Percentiles rank a stretch among this genome's conserved stretches.
These are phyloP conservation scores for Bacterosira constricta DNA, from an alignment of 108 stramenopile genomes.

Conservation along the genomic window DNA sequence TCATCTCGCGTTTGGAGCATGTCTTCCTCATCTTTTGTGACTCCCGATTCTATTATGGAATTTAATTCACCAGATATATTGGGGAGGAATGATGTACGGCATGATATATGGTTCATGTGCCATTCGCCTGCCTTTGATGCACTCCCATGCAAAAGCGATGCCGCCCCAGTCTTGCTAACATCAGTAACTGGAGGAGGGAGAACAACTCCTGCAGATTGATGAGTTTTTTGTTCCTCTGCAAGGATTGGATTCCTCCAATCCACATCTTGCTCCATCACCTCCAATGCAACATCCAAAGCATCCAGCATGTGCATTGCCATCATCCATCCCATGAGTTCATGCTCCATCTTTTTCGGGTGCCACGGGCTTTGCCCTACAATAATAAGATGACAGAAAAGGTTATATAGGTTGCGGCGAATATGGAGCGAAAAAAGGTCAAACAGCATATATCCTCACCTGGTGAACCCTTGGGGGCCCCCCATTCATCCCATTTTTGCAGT, in stretches of 20 bases:
- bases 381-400: no score
- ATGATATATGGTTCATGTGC: conserved; percentile 65
- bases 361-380: conserved; percentile 76
- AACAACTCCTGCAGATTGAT: neutral
- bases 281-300: conserved; percentile 64
- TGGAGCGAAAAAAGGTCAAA: no score
- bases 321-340: conserved; percentile 82
- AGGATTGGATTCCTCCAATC: conserved; percentile 31
- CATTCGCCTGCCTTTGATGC: conserved; percentile 25
- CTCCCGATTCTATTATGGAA: conserved; percentile 69
- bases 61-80: conserved; percentile 53
- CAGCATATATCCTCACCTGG: no score
- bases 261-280: conserved; percentile 37
- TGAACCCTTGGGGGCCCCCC: conserved; percentile 74
- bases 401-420: no score
- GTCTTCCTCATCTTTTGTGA: conserved; percentile 56
- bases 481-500: conserved; percentile 81
- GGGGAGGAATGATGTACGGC: conserved; percentile 87
- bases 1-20: conserved; percentile 63
- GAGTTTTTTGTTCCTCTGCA: conserved; percentile 10
- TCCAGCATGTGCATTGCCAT: conserved; percentile 81
- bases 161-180: conserved; percentile 27
- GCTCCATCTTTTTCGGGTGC: conserved; percentile 86
- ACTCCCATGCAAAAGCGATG: conserved; percentile 63
- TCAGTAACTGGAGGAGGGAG: conserved; percentile 44